Evolutionary conservation across 495 filamentous ascomycete genomes (phyloP), one percentile per base, ranked within the genome.

Genomic region (Emericellopsis terricola): DNA sequence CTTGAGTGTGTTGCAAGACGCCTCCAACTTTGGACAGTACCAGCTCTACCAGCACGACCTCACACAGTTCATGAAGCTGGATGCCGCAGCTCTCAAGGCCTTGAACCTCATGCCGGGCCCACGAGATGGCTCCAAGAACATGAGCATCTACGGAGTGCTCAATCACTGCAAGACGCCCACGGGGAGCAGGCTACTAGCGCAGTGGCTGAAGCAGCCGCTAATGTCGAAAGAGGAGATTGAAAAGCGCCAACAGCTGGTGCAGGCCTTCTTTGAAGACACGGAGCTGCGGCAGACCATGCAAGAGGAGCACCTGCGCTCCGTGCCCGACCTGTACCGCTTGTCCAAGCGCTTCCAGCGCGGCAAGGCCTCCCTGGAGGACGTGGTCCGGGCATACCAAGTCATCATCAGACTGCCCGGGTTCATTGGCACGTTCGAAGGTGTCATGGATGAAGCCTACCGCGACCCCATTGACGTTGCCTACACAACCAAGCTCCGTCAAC

Each of bases 91-190:
- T 2, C 60, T 99, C 11, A 82, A 87, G 39, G 89, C 89, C 9
- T 66, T 99, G 29, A 99, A 96, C 45, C 66, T 99, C 14, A 94
- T 99, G 83, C 89, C 89, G 15, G 87, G 91, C 13, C 82, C 81
- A 7, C 72, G 83, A 45, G 91, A 96, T 46, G 91, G 89, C 13
- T 69, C 84, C 15, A 94, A 94, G 62, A 93, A 68, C n/a, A 99
- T 96, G 91, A 94, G 81, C 46, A 45, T 99, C 39, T 96, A 80
- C 44, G 89, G 89, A 2, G 52, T 99, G 21, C 62, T 99, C 33
- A 96, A 99, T 48, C 91, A 96, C 48, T 99, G 89, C 65, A 99
- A 92, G 55, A 99, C 89, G 4, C 79, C 91, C 2, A 73, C 91
- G 16, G 89, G 89, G 4, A 92, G 84, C 46, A 70, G 91, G 29